A percentile compares a stretch with the other conserved stretches of the same genome.
phyloP scores from a whole-genome alignment of 495 filamentous ascomycete species.

The Penicillium steckii region DNA sequence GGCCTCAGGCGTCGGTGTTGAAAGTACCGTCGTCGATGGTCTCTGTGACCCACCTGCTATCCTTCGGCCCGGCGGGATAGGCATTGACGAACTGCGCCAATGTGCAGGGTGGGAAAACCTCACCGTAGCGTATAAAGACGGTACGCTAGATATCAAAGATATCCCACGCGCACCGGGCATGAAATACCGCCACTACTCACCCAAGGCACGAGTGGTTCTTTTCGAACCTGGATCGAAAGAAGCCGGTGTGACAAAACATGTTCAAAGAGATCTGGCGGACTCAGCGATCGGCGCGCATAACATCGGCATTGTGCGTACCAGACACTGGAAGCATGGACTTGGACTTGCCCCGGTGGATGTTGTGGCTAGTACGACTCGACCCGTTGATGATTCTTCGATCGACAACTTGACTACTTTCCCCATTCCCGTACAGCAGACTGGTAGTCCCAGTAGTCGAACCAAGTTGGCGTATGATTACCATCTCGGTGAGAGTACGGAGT shows the following conservation, averaged over 20 bases:
- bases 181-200: constrained; percentile 99
- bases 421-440: constrained; percentile 28
- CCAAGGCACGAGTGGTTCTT: constrained; percentile 81
- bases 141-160: constrained; percentile 38
- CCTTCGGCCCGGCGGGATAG: constrained; percentile 86
- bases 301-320: constrained; percentile 49
- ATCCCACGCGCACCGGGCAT: constrained; percentile 87
- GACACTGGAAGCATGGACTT: constrained; percentile 40
- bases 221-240: constrained; percentile 57
- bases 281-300: constrained; percentile 37
- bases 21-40: constrained; percentile 96
- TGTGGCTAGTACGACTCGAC: constrained; percentile 20
- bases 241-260: constrained; percentile 32
- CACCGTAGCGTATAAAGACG: constrained; percentile 71
- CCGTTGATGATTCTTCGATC: constrained; percentile 26
- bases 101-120: constrained; percentile 81
- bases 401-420: constrained; percentile 32
- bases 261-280: constrained; percentile 36
- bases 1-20: constrained; percentile 80
- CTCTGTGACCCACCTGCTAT: constrained; percentile 76
- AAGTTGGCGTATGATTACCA: constrained; percentile 49
- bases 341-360: constrained; percentile 27
- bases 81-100: constrained; percentile 71
- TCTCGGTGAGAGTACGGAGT: constrained; percentile 64
- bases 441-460: constrained; percentile 19